Evolutionary conservation across 768 basidiomycete genomes (phyloP).

Genomic region (Tricholoma flavovirens): DNA sequence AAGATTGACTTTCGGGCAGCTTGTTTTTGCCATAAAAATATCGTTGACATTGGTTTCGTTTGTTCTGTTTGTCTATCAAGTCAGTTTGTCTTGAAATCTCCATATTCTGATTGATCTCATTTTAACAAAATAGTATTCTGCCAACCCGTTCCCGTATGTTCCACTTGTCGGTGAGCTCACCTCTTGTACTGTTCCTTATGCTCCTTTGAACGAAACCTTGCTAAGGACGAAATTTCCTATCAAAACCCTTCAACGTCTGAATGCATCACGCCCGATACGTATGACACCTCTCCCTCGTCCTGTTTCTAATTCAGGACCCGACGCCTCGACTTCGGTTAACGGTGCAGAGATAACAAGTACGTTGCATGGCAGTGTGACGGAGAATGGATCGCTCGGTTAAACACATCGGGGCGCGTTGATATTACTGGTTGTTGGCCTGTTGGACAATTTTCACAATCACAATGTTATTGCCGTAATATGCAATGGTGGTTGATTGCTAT

Average conservation of each 20-base stretch:
- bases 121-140: conserved; percentile 70
- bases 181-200: conserved; percentile 4
- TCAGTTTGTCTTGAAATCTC: conserved; percentile 34
- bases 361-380: conserved; percentile 9
- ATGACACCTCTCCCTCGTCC: conserved; percentile 29
- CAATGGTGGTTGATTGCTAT: conserved; percentile 32
- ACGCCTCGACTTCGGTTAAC: conserved; percentile 13
- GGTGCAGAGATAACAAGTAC: conserved; percentile 6
- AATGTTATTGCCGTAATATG: conserved; percentile 54
- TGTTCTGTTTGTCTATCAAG: conserved; percentile 98
- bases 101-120: conserved; percentile 2
- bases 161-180: conserved; percentile 77
- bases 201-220: conserved; percentile 1
- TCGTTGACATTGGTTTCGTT: conserved; percentile 94
- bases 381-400: conserved; percentile 6
- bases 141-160: conserved; percentile 87
- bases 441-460: conserved; percentile 6
- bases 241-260: conserved; percentile 81
- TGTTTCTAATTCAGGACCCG: conserved; percentile 8
- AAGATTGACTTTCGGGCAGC: conserved; percentile 95
- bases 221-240: conserved; percentile 90
- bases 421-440: background rate
- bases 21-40: conserved; percentile 98
- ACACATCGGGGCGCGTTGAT: background rate
- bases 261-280: conserved; percentile 44